Conservation (phyloP, 1,139 yeast genomes). For the Lipomyces yarrowii region DNA sequence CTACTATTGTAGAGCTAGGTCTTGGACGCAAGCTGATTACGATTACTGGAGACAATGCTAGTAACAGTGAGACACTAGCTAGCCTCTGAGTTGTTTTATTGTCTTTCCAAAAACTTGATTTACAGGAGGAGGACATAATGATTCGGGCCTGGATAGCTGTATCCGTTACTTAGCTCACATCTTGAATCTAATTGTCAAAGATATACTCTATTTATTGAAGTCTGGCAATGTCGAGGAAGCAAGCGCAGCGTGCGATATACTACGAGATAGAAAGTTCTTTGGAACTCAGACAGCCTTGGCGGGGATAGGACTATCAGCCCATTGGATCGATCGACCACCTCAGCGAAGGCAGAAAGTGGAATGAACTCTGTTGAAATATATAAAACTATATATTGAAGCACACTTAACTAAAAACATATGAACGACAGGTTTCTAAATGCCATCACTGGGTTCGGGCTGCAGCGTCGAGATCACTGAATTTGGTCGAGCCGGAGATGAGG, state of each 20-base stretch:
- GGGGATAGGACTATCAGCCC: neutral
- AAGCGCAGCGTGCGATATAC: no score
- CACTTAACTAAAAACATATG: no score
- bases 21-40: neutral
- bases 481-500: no score
- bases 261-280: no score
- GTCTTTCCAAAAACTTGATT: no score
- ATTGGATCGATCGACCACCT: neutral
- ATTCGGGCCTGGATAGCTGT: neutral
- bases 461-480: no score
- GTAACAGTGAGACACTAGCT: slow-evolving; percentile 1
- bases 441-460: neutral
- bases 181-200: neutral
- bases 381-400: no score
- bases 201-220: neutral
- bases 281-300: neutral
- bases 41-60: slow-evolving; percentile 3
- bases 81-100: no score
- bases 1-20: slow-evolving; percentile 1
- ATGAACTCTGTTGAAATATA: neutral
- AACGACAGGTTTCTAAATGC: no score
- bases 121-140: no score
- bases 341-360: slow-evolving; percentile 3
- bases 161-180: no score
- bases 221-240: neutral